These are phyloP conservation scores for Salix purpurea DNA, from an alignment of 345 rosid species.

Conservation along the genomic window DNA sequence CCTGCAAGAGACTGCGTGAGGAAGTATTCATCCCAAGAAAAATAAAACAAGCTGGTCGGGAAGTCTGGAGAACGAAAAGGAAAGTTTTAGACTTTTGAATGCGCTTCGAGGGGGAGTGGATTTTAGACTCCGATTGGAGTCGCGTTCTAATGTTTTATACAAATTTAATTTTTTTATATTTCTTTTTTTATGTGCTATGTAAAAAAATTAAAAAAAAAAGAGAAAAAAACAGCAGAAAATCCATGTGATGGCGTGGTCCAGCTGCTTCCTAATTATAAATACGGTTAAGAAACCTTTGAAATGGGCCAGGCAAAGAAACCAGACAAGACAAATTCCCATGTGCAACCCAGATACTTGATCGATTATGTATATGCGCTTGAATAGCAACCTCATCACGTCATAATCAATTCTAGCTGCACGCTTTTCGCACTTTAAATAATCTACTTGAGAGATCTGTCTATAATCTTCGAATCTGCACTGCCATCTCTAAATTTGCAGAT, in stretches of 20 bases:
- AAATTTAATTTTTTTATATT: no score
- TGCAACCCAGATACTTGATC: conserved; percentile 18
- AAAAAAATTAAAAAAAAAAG: no score
- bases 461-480: background rate
- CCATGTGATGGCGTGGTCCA: conserved; percentile 23
- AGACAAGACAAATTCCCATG: conserved; percentile 15
- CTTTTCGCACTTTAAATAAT: background rate
- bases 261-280: conserved; percentile 27
- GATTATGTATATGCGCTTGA: background rate
- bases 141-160: no score
- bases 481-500: background rate
- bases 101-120: background rate
- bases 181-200: no score
- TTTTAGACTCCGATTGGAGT: no score
- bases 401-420: background rate
- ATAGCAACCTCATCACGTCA: background rate
- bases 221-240: no score
- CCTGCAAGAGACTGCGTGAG: background rate
- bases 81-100: no score
- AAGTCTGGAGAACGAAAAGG: background rate
- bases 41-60: no score
- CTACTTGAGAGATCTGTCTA: background rate
- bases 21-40: no score
- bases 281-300: background rate
- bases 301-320: conserved; percentile 12